phyloP scores from a whole-genome alignment of 305 asterid species.

The Andrographis paniculata region DNA sequence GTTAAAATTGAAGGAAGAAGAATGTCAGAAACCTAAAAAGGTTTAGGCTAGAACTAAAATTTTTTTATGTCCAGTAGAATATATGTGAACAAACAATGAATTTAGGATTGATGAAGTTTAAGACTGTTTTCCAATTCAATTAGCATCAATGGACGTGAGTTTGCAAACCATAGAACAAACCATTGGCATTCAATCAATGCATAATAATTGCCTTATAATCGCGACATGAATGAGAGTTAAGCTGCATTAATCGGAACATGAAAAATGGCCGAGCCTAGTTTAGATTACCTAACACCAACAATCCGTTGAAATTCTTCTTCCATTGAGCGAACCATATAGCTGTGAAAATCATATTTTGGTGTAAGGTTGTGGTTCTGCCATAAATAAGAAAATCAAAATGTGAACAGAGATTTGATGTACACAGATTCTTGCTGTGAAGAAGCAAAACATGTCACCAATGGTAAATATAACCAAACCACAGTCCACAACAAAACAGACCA shows the following conservation, averaged over 20 bases:
- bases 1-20: conserved; percentile 19
- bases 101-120: background rate
- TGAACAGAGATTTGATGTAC: conserved; percentile 20
- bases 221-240: background rate
- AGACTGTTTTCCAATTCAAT: conserved; percentile 1
- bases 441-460: background rate
- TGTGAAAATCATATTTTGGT: conserved; percentile 97
- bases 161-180: background rate
- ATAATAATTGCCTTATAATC: background rate
- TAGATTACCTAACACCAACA: conserved; percentile 90
- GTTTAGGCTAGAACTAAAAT: too few relatives aligned
- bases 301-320: conserved; percentile 98
- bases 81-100: background rate
- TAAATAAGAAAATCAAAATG: conserved; percentile 35
- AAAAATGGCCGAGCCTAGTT: conserved; percentile 3
- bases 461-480: background rate
- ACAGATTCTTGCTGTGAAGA: conserved; percentile 2
- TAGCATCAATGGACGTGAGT: background rate
- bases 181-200: too few relatives aligned
- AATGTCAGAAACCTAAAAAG: conserved; percentile 20
- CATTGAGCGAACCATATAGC: conserved; percentile 98
- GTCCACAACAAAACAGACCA: background rate
- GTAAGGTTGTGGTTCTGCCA: conserved; percentile 99
- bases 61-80: too few relatives aligned
- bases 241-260: background rate